Evolutionary conservation across 2,329 filamentous ascomycete species (phyloP).

Genomic region (Aspergillus caelatus): DNA sequence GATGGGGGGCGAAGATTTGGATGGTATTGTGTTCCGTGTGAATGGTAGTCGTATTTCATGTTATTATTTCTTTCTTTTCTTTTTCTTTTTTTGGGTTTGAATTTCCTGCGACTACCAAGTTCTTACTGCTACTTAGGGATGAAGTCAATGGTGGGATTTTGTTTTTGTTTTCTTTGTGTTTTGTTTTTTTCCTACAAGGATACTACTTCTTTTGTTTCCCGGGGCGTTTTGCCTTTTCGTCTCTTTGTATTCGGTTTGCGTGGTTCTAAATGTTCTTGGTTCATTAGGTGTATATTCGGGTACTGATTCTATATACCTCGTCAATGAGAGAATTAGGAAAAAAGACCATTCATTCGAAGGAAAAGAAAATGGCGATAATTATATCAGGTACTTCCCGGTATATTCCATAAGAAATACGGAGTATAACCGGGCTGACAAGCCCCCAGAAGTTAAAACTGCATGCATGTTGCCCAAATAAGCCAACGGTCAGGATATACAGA

Average conservation of each 20-base stretch:
- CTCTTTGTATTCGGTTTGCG: neutral
- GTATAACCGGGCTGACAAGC: neutral
- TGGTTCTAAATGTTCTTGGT: neutral
- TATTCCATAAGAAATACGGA: neutral
- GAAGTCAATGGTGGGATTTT: too few relatives aligned
- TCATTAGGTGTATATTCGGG: neutral
- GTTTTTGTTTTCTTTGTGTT: too few relatives aligned
- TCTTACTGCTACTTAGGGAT: too few relatives aligned
- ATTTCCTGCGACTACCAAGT: neutral
- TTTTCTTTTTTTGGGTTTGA: neutral
- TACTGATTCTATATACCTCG: neutral
- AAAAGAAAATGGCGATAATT: neutral
- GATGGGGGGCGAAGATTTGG: too few relatives aligned
- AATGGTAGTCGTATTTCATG: neutral
- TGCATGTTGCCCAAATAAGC: slow-evolving; percentile 18
- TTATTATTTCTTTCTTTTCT: neutral
- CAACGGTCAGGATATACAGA: slow-evolving; percentile 7
- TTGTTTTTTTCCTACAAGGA: too few relatives aligned
- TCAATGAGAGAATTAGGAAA: neutral
- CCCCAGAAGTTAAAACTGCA: slow-evolving; percentile 1
- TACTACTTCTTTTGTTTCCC: neutral
- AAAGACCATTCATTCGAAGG: neutral
- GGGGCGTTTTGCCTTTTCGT: neutral
- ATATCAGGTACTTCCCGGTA: neutral
- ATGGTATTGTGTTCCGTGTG: neutral